Base-by-base conservation (phyloP, 179 eudicot genomes). In the Sideroxylon spinosum region DNA sequence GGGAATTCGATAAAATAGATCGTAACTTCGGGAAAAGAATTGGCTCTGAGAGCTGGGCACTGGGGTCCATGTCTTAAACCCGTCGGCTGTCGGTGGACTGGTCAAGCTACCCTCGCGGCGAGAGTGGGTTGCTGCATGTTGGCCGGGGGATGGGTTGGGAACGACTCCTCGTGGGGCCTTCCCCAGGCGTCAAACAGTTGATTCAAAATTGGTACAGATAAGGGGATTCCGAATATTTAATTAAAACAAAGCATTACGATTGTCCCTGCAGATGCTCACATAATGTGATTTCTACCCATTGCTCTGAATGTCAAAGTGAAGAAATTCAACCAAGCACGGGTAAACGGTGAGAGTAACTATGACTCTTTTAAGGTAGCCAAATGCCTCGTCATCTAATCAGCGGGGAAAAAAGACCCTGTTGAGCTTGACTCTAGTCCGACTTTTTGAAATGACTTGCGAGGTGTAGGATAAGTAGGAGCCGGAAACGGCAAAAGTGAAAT, bases 351-450 rank as follows among this genome's bases (percentile, higher is more conserved):
- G 89, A 89, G 91, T 89, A 92, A 92, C 90, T 89, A 88, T 92
- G 90, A 90, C 91, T 92, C 91, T 92, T 91, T 89, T 90, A 89
- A 92, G 92, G 91, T 91, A 90, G 92, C 91, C 91, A 91, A 90
- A 91, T 91, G 90, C 89, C 90, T 88, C 88, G 83, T 81, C 81
- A 78, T 70, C 80, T 78, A 78, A 70, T 86, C 81, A 81, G 85
- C 81, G 79, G 82, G 82, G 87, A 85, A 87, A 87, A 87, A 87
- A 84, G 87, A 80, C 87, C 90, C 87, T 88, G 81, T 86, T 86
- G 88, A 88, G 87, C 88, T 88, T 88, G 86, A 88, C 88, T 86
- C 88, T 88, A 86, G 87, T 86, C 81, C 74, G 85, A 86, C 85
- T 85, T 85, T 87, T 83, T 87, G 85, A 87, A 87, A 84, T 82